Evolutionary conservation across 768 basidiomycete genomes (phyloP), one percentile per base, ranked within the genome.

Genomic region (Phanerochaete carnosa): DNA sequence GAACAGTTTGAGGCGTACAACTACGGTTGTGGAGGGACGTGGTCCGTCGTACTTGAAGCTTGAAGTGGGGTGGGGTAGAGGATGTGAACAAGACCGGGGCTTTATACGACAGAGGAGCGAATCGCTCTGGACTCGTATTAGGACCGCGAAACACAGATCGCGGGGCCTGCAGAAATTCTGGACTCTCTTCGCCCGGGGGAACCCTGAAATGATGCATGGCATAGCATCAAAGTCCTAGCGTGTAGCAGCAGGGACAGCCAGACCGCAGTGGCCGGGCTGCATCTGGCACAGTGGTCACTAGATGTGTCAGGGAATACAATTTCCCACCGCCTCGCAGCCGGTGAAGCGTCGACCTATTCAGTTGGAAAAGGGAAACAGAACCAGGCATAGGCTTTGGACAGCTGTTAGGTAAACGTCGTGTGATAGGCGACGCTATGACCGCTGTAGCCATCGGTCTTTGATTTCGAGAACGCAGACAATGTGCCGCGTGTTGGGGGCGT

Each of bases 401-500:
- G 69, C 47, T 49, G 64, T 69, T 70, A 64, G 66, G 63, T 67
- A 65, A 62, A 70, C 45, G 45, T 61, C 67, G 69, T 68, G 70
- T 71, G 74, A 73, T 70, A 59, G 69, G 74, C 71, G 66, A 54
- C 51, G 62, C 35, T 45, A 39, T 53, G 61, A 39, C 61, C 53
- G 29, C 62, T 37, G 51, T 57, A 45, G 61, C 63, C 69, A 63
- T 61, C 66, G 25, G 56, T 61, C 64, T 60, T 61, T 62, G 55
- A 62, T 63, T 65, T 67, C 65, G 58, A 61, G 64, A 64, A 67
- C 63, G 30, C 65, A 30, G 65, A 68, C 71, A 63, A 66, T 15
- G 45, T 30, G 65, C 65, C 68, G 66, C 76, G 68, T 76, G 76
- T 64, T 47, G 55, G 62, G 66, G 69, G 72, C 76, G 67, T 77